Conservation (phyloP, 768 basidiomycete genomes). For the Multifurca ochricompacta region DNA sequence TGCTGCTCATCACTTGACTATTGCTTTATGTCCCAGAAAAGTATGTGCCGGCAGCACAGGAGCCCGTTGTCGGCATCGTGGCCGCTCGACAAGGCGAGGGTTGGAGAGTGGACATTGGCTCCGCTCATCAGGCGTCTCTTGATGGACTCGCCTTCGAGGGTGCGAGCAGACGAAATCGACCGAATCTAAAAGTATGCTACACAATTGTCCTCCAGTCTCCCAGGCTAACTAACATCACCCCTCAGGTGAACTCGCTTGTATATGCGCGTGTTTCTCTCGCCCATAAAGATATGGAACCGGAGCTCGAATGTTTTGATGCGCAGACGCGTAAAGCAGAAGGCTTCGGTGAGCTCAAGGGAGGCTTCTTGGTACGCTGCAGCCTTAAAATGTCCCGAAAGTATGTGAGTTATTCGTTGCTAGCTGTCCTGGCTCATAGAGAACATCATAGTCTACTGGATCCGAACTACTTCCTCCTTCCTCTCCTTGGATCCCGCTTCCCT, state of each 20-base stretch:
- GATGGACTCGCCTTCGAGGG: constrained; percentile 94
- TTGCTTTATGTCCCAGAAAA: constrained; percentile 27
- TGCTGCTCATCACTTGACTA: background rate
- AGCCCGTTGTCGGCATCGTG: constrained; percentile 82
- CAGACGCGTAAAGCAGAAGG: constrained; percentile 88
- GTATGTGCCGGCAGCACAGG: constrained; percentile 89
- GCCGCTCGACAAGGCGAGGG: constrained; percentile 78
- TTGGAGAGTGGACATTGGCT: constrained; percentile 90
- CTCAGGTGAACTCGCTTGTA: constrained; percentile 79
- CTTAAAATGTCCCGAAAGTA: constrained; percentile 82
- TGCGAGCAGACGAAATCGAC: constrained; percentile 89
- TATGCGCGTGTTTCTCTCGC: constrained; percentile 92
- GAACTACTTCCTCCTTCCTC: constrained; percentile 72
- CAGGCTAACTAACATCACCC: background rate
- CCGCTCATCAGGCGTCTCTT: constrained; percentile 75
- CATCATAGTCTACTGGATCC: constrained; percentile 63
- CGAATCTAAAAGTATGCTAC: constrained; percentile 72
- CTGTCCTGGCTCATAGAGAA: background rate
- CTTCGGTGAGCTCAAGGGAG: constrained; percentile 88
- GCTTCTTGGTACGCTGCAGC: constrained; percentile 75
- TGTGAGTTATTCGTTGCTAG: constrained; percentile 27
- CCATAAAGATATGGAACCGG: constrained; percentile 97
- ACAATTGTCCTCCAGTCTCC: background rate
- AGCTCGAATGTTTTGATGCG: constrained; percentile 93
- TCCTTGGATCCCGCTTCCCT: constrained; percentile 75